Evolutionary conservation across 306 rosid genomes (phyloP).

Genomic region (Gynostemma pentaphyllum): DNA sequence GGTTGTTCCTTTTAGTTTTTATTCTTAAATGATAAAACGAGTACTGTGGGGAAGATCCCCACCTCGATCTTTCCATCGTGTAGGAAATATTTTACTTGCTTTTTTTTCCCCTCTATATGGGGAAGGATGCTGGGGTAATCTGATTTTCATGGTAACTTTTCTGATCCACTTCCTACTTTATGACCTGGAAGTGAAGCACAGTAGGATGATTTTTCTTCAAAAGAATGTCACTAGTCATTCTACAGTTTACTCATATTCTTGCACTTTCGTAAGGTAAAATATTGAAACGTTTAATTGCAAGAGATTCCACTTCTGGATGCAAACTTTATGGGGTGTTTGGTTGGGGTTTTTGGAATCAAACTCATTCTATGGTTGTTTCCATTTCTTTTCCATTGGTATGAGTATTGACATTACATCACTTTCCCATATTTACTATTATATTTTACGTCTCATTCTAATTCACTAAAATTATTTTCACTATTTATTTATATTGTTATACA

Average conservation of each 20-base stretch:
- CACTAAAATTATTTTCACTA: no score
- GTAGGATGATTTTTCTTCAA: neutral
- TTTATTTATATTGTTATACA: no score
- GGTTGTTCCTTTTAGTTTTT: neutral
- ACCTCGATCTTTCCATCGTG: slow-evolving; percentile 4
- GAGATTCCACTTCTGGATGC: no score
- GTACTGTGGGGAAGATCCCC: slow-evolving; percentile 1
- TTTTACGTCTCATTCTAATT: no score
- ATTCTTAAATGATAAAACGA: slow-evolving; percentile 5
- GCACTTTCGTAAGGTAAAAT: neutral
- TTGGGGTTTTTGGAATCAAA: no score
- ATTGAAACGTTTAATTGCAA: neutral
- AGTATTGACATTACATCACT: no score
- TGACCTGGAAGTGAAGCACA: neutral
- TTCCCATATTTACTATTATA: no score
- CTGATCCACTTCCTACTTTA: slow-evolving; percentile 7
- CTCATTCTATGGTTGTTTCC: no score
- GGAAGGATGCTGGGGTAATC: neutral
- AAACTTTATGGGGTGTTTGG: no score
- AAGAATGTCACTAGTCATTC: neutral
- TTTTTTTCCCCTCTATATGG: neutral
- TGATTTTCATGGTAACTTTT: slow-evolving; percentile 2
- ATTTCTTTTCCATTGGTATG: no score
- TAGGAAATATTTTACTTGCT: neutral
- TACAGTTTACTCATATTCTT: neutral